Conservation (phyloP, 1,284 basidiomycete genomes). For the Mycosarcoma maydis region DNA sequence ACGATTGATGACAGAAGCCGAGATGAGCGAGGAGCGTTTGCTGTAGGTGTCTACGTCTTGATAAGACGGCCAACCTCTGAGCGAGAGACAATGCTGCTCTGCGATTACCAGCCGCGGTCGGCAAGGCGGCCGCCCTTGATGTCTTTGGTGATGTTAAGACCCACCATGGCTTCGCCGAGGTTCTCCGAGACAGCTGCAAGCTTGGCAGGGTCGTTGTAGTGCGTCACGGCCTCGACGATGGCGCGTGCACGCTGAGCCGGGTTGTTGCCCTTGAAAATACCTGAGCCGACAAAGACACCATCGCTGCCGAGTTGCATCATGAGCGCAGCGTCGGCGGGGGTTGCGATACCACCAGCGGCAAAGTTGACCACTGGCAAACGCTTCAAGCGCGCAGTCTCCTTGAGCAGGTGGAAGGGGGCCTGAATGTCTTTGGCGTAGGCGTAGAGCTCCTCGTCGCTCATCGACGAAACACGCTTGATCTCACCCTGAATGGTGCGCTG, state of each 20-base stretch:
- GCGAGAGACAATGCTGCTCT: background rate
- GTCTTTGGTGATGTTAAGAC: constrained; percentile 75
- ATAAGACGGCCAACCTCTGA: no score
- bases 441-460: constrained; percentile 96
- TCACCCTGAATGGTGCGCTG: constrained; percentile 83
- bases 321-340: constrained; percentile 94
- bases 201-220: constrained; percentile 72
- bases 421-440: constrained; percentile 86
- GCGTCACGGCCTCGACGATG: constrained; percentile 97
- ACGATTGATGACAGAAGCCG: no score
- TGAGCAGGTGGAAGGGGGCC: constrained; percentile 96
- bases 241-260: constrained; percentile 92
- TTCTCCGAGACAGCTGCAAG: constrained; percentile 81
- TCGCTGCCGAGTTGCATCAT: constrained; percentile 99
- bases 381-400: constrained; percentile 93
- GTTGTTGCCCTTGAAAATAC: constrained; percentile 76
- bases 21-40: no score
- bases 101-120: constrained; percentile 60
- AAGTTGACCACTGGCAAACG: constrained; percentile 84
- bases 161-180: constrained; percentile 90
- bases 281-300: constrained; percentile 74
- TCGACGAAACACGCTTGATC: constrained; percentile 79
- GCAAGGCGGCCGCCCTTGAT: constrained; percentile 63
- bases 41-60: no score
- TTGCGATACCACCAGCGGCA: constrained; percentile 90